Evolutionary conservation across 1,284 basidiomycete species (phyloP), one percentile per base, ranked within the genome.

Genomic region (Psilocybe mexicana): DNA sequence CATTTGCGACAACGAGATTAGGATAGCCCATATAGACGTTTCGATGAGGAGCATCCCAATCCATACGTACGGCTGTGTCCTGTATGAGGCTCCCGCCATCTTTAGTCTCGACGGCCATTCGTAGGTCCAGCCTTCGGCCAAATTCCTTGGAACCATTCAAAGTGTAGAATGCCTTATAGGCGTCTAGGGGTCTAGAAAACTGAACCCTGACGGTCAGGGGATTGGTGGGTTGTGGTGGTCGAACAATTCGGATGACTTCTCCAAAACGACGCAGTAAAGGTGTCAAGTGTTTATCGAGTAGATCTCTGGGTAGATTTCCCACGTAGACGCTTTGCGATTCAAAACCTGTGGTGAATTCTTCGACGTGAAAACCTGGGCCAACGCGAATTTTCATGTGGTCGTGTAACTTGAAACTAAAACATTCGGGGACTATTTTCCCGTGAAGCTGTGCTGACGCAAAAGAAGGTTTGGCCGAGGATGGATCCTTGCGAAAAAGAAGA

Each of bases 1-100:
- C 66, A 24, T 76, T 66, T 0, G 88, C 87, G 8, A 76, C 71
- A 43, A 74, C 71, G 43, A 73, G 60, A 1, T 74, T 80, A 0
- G 72, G 65, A 61, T 85, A 90, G 0, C 88, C 88, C 18, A 79
- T 81, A 59, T 82, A 90, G 0, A 77, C 85, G 1, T 74, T 73
- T 40, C 76, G 77, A 12, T 70, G 69, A 0, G 88, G 84, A 2
- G 77, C 77, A 23, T 80, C 76, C 81, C 81, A 86, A 12, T 76
- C 68, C 30, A 90, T 69, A 8, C 79, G 78, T 3, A 88, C 77
- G 8, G 75, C 70, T 1, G 75, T 77, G 57, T 85, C 81, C 23
- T 72, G 70, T n/a, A 84, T 66, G 2, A 69, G 64, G 0, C 73
- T 75, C 6, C 71, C 73, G 2, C 74, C 70, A 6, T 67, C 68